Evolutionary conservation across 1,139 yeast species (phyloP), one percentile per base, ranked within the genome.

Genomic region (Sugiyamaella xylanicola): DNA sequence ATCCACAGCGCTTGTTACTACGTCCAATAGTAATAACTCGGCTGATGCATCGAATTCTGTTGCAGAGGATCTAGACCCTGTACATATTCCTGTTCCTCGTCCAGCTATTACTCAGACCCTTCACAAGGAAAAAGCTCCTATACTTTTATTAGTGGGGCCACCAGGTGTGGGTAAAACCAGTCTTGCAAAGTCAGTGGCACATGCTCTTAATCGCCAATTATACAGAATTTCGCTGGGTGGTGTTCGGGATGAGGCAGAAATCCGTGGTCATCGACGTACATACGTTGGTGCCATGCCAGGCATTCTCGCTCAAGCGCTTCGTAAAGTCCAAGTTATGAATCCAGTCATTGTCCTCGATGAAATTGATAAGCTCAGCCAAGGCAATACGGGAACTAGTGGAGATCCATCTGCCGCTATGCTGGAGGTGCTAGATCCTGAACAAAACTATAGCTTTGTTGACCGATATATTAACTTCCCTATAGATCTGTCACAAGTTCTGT

Each of bases 91-190:
- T 3, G n/a, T 36, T 7, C 29, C 41, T 9, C 7, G 17, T 2
- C 42, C 50, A 7, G 21, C 47, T 44, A 22, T 36, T 21, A 21
- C n/a, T 40, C 53, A 47, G 29, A 41, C 70, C 50, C 58, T 71
- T 53, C 73, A 72, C 16, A 72, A 72, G 41, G 75, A 73, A 41
- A 82, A 81, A 65, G 80, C 93, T 5, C 93, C 96, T 25, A 89
- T 90, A 50, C 76, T 92, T 47, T 79, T 90, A 72, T 76, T 92
- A 57, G 91, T 91, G 2, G 97, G 97, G 0, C 97, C 97, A 8
- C 97, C 97, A 0, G 97, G 97, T 48, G 96, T 91, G 5, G 97
- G 97, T 41, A 91, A 91, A 69, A 91, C 97, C 0, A 88, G 96
- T 2, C 77, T 91, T 58, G 97, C 96, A 2, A 85, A 85, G 67